Base-by-base conservation (phyloP, 805 yeast species). In the Myxozyma kluyveri region DNA sequence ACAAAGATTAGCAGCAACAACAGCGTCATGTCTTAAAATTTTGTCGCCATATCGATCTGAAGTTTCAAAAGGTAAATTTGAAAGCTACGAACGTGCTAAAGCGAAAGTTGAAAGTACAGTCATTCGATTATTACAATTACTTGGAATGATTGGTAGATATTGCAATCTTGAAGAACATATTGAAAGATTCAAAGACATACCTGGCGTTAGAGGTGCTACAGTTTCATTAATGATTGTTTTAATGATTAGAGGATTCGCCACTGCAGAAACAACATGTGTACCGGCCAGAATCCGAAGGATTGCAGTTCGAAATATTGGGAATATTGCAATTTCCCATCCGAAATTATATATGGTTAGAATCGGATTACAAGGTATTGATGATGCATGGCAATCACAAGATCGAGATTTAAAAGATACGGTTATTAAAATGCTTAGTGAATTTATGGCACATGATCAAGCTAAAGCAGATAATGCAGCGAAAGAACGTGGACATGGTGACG, bases 91-190 rank as follows among this genome's bases (percentile, higher is more conserved):
- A 21, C 46, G 35, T 10, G 51, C 41, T 24, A 35, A 29, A 5
- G 42, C 44, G 1, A 49, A 37, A 9, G 50, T 54, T 3, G 83
- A 78, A 45, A 68, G 74, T 2, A 80, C 75, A 57, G 60, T 84
- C 2, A 74, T 75, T 21, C 76, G 86, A 52, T 65, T 88, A 4
- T 63, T 88, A 1, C 79, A 78, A 60, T 67, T 88, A 21, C 64
- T 86, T 3, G 90, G 95, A 0, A 77, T 78, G 39, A 80, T 88
- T 68, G 95, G 90, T 0, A 74, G 83, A 42, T 77, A 76, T 57
- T 86, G 93, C 58, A 69, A 78, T n/a, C 75, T 87, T 49, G 85
- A 81, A 49, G 65, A 64, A 3, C 68, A 72, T 43, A 63, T 75
- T 14, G 66, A 64, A 0, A 46, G 72, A 1, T 80, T 82, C 56